Base-by-base conservation (phyloP, 352 stramenopile species). In the Phytophthora rubi region DNA sequence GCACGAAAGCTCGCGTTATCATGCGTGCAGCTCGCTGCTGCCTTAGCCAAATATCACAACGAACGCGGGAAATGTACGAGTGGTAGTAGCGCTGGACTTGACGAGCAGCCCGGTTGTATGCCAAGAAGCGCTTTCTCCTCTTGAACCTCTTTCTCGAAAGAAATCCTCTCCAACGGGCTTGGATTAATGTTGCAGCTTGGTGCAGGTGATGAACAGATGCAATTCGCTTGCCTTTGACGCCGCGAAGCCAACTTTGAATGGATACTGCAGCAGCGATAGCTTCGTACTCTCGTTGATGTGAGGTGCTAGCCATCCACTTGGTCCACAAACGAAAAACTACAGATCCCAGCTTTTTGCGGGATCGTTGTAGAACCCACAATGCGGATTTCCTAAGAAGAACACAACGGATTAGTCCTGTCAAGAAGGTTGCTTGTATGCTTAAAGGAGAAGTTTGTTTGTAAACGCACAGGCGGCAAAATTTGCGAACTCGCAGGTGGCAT, bases 181-280 rank as follows among this genome's bases (percentile, higher is more conserved):
- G 84, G 30, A 94, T 64, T 1, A 23, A 23, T 3, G 73, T 80
- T 8, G 75, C 73, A 3, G 71, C 70, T 49, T 61, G 59, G 5
- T 82, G 54, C 4, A 86, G 15, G 21, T 75, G 62, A 45, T 81
- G 70, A 2, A 53, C 61, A 4, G 59, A 59, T 2, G 70, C 73
- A 9, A 54, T 37, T 7, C 44, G 65, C 53, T 73, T 86, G 0
- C 70, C 79, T 23, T 76, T 56, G 13, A 79, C 9, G 9, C 70
- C 58, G 9, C 80, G 74, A 18, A 74, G 42, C 72, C 82, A 90
- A n/a, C 80, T 89, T 66, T 92, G 84, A 47, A 94, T 75, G 1
- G 70, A 75, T 12, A 82, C 44, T 15, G 70, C 44, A n/a, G 78
- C 82, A 18, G 83, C 86, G 12, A 89, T 59, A 1, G 35, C 12